Base-by-base conservation (phyloP, 2,329 filamentous ascomycete species). In the Colletotrichum paranaense region DNA sequence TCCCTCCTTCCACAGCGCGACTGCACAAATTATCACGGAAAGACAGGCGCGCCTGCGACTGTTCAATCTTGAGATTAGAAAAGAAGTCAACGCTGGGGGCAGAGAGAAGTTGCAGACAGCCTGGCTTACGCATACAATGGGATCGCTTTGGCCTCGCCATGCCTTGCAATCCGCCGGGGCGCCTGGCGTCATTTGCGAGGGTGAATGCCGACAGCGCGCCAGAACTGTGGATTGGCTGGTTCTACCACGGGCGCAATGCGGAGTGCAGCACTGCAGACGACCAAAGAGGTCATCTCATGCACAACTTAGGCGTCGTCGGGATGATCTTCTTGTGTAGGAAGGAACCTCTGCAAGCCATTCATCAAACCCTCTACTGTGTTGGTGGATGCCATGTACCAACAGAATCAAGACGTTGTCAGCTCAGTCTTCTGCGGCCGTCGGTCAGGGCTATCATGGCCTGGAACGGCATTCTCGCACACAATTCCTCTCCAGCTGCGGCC, bases 181-280 rank as follows among this genome's bases (percentile, higher is more conserved):
- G 42, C n/a, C 42, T 49, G 42, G 42, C 42, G 42, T 19, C 22
- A n/a, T 28, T 53, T n/a, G 42, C 16, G 7, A 6, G 14, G n/a
- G 28, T 30, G 16, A 22, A 52, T 62, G 42, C 42, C 24, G 16
- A 38, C 46, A 22, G 28, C 22, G 56, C 12, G 28, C 65, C 56
- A 62, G 35, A 16, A 14, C 12, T n/a, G 57, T 52, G 38, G 28
- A 46, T 22, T 28, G 28, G 42, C 30, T 30, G 65, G 65, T 67
- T 38, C 38, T 11, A 38, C 19, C 53, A 63, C 19, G 56, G 5
- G 22, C 28, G 24, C 24, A 35, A 53, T 70, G 67, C 62, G 67
- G 67, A 66, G 60, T 70, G 42, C 32, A 35, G 32, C 32, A 35
- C 32, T 35, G 32, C 55, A 59, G 30, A 63, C 42, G 16, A 22